Conservation (phyloP, 345 rosid species). For the Moricandia moricandioides region DNA sequence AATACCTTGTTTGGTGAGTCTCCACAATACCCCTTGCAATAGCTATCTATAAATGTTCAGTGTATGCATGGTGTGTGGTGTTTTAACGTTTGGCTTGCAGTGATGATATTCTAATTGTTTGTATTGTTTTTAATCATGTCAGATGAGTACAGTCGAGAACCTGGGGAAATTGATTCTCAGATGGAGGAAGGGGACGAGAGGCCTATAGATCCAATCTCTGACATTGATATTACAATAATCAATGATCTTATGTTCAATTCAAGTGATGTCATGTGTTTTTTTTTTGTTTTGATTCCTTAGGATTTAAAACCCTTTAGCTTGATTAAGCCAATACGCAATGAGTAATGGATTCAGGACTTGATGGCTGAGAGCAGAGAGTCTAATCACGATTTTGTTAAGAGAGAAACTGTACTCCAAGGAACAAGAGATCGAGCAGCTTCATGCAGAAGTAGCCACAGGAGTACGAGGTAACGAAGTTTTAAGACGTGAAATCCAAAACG, state of each 20-base stretch:
- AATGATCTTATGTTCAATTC: conserved; percentile 54
- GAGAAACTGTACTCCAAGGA: conserved; percentile 87
- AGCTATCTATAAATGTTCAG: neutral
- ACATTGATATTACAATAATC: conserved; percentile 56
- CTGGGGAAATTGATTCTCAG: conserved; percentile 35
- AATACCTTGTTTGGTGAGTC: conserved; percentile 42
- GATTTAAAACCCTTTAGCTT: neutral
- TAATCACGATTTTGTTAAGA: conserved; percentile 63
- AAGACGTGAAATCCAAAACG: conserved; percentile 60
- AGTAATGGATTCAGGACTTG: too few species aligned
- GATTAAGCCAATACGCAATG: neutral
- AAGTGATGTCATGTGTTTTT: conserved; percentile 11
- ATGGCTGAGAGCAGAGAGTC: conserved; percentile 50
- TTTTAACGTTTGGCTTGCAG: neutral
- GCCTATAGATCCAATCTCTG: conserved; percentile 78
- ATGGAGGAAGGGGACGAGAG: conserved; percentile 47
- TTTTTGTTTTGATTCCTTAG: neutral
- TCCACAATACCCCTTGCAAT: conserved; percentile 4
- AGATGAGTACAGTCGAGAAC: conserved; percentile 87
- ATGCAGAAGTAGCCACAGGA: conserved; percentile 78
- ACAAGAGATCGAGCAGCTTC: conserved; percentile 76
- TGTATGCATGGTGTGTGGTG: neutral
- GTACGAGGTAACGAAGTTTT: conserved; percentile 78
- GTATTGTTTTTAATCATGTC: conserved; percentile 11
- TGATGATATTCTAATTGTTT: neutral